A percentile compares a stretch with the other conserved stretches of the same genome.
Conservation (phyloP, 805 yeast species). For the Candida insectorum region DNA sequence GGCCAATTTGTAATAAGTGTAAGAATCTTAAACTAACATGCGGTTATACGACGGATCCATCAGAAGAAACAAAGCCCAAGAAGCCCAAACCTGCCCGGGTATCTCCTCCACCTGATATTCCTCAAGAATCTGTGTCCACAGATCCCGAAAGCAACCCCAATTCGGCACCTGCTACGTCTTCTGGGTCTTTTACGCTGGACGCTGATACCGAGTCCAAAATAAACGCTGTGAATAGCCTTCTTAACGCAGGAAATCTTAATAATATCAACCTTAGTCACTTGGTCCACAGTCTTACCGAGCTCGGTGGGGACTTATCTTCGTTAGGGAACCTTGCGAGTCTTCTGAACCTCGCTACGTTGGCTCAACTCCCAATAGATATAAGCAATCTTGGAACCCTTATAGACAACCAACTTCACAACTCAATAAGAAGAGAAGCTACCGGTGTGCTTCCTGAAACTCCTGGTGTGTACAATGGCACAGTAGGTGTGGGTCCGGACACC, state of each 20-base stretch:
- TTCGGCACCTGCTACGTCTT: background rate
- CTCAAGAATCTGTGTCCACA: background rate
- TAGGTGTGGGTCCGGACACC: background rate
- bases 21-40: conserved; percentile 75
- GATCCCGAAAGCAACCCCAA: background rate
- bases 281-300: conserved; percentile 35
- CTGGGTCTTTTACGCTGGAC: background rate
- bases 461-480: too few relatives aligned
- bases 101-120: too few relatives aligned
- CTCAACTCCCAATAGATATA: conserved; percentile 40
- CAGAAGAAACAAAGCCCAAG: background rate
- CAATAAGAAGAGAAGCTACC: background rate
- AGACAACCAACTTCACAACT: conserved; percentile 17
- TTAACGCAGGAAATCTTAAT: conserved; percentile 38
- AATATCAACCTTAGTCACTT: conserved; percentile 41
- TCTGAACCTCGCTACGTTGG: conserved; percentile 39
- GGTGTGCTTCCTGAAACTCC: too few relatives aligned
- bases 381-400: conserved; percentile 30
- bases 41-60: conserved; percentile 43
- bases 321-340: conserved; percentile 38
- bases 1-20: conserved; percentile 80
- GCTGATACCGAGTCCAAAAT: conserved; percentile 1
- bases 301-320: conserved; percentile 32
- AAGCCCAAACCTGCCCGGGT: background rate
- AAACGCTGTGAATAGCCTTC: conserved; percentile 13